These are phyloP conservation scores for Areca catechu DNA, from an alignment of 176 grass and related monocot genomes.

Conservation along the genomic window DNA sequence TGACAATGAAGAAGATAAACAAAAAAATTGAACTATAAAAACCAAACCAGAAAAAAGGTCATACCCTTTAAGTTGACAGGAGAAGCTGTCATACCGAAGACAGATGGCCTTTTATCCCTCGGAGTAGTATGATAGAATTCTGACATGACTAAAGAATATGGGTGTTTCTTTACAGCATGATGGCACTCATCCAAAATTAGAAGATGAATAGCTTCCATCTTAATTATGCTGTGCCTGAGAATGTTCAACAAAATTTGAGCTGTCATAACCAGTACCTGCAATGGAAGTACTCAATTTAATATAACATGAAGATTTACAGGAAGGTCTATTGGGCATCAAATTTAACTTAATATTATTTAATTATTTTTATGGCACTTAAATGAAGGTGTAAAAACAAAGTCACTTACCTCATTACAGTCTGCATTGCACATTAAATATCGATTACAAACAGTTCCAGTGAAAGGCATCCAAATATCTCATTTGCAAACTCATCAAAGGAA, in stretches of 20 bases:
- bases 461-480: no score
- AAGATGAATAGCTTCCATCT: conserved; percentile 98
- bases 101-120: conserved; percentile 79
- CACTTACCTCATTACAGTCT: no score
- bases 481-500: no score
- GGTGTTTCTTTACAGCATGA: conserved; percentile 99
- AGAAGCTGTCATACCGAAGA: conserved; percentile 99
- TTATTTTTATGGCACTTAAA: no score
- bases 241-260: conserved; percentile 99
- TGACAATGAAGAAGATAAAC: not conserved
- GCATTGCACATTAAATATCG: no score
- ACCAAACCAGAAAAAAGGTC: conserved; percentile 21
- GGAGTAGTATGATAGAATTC: conserved; percentile 96
- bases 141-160: conserved; percentile 99
- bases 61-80: conserved; percentile 98
- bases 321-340: not conserved
- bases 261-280: conserved; percentile 99
- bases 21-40: conserved; percentile 8
- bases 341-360: not conserved
- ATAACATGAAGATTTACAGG: conserved; percentile 18
- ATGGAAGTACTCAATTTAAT: conserved; percentile 20
- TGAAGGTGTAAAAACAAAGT: no score
- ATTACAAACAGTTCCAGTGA: no score
- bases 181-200: conserved; percentile 99
- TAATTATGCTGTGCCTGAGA: conserved; percentile 99